Conservation (phyloP, 2,329 filamentous ascomycete species). For the Colletotrichum abscissum region DNA sequence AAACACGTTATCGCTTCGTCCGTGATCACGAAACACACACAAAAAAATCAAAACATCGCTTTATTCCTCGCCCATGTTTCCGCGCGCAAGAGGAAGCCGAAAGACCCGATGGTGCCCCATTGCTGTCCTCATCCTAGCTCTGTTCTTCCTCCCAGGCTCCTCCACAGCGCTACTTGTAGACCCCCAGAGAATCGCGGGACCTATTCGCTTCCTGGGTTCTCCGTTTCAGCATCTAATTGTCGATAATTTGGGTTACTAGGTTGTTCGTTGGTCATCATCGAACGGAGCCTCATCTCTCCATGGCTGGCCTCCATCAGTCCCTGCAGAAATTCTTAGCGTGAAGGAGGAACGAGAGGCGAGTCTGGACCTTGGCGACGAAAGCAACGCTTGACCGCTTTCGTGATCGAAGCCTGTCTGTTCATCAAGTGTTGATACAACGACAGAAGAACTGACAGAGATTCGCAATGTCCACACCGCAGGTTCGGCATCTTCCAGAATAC, state of each 20-base stretch:
- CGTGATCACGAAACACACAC: not conserved
- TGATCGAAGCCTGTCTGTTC: not conserved
- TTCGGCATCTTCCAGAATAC: not conserved
- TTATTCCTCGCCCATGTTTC: not conserved
- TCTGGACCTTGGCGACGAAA: not conserved
- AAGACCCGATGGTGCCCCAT: not conserved
- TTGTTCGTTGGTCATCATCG: not conserved
- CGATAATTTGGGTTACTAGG: not conserved
- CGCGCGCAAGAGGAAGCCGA: not conserved
- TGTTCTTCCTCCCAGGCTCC: not conserved
- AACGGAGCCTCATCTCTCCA: not conserved
- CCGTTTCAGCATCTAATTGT: not conserved
- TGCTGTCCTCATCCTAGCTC: not conserved
- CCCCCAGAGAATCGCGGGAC: slow-evolving; percentile 2
- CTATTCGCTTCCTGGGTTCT: not conserved
- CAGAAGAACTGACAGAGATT: not conserved
- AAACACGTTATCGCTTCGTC: not conserved
- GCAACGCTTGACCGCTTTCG: not conserved
- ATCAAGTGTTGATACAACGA: not conserved
- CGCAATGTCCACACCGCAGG: slow-evolving; percentile 17
- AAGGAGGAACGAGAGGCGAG: not conserved
- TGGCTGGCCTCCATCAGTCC: not conserved
- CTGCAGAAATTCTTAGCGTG: not conserved
- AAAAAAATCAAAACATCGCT: not conserved
- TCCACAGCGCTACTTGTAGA: slow-evolving; percentile 19